Evolutionary conservation across 148 eudicot species (phyloP), one percentile per base, ranked within the genome.

Genomic region (Rhododendron molle): DNA sequence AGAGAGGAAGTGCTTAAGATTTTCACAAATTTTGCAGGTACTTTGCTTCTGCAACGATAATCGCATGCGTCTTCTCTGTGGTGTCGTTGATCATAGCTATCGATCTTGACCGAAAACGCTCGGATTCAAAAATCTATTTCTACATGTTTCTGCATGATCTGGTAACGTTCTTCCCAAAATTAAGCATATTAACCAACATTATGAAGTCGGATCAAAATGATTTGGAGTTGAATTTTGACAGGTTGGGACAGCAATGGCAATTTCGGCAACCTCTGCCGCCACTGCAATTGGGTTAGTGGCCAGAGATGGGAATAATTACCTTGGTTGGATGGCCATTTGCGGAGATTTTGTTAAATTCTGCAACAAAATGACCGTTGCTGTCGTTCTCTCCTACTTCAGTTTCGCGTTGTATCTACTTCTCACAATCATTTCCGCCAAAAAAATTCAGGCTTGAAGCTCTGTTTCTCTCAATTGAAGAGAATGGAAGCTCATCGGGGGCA

Each of bases 91-190:
- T 86, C 46, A 54, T 88, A 40, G 85, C 88, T 47, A 56, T 84
- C 47, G n/a, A 88, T 34, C 56, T 91, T 62, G 88, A 69, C 38
- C 56, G 87, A 3, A 83, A 76, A 9, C 60, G 86, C 9, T 54
- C 85, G 21, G 21, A 73, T 43, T 84, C 91, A 4, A 88, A 86
- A 26, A 20, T 83, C 74, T 90, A 84, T 82, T 87, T 90, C 89
- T 88, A 85, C 91, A 58, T 95, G 81, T 93, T 95, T 91, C 30
- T 95, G 52, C 93, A 91, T 90, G 98, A 95, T 87, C 52, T 93
- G 98, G 96, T 95, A 93, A 60, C 7, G 11, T 62, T 62, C 26
- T 62, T 23, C 69, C 69, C 69, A 21, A 56, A 56, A 40, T 40
- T 40, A 40, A 56, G 23, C 62, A 56, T 56, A 56, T 18, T 21